These are phyloP conservation scores for Naumovozyma castellii DNA, from an alignment of 805 yeast species.

Conservation along the genomic window DNA sequence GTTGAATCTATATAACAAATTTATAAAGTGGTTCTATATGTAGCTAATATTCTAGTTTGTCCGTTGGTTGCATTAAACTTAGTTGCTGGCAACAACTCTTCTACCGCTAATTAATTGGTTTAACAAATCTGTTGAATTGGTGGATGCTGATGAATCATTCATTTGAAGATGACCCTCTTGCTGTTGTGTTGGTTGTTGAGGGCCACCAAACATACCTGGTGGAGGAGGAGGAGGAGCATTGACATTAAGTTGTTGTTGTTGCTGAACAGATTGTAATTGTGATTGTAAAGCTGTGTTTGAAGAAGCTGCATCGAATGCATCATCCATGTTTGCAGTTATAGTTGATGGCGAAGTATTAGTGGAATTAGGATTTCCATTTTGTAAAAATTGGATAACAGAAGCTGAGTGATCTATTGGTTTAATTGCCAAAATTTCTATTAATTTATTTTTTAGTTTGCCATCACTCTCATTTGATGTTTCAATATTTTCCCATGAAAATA, in stretches of 20 bases:
- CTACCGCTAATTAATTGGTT: conserved; percentile 81
- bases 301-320: conserved; percentile 1
- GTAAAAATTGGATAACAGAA: conserved; percentile 26
- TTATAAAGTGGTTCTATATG: neutral
- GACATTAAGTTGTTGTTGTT: conserved; percentile 28
- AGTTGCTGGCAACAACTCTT: conserved; percentile 29
- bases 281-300: conserved; percentile 15
- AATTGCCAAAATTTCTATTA: conserved; percentile 31
- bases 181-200: conserved; percentile 14
- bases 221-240: conserved; percentile 46
- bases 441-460: conserved; percentile 24
- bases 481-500: conserved; percentile 40
- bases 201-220: conserved; percentile 48
- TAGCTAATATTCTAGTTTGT: too few relatives aligned
- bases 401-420: conserved; percentile 28
- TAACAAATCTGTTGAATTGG: conserved; percentile 69
- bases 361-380: conserved; percentile 18
- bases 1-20: neutral
- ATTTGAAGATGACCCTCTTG: conserved; percentile 9
- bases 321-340: conserved; percentile 15
- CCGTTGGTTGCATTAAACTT: neutral
- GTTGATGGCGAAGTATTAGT: conserved; percentile 21
- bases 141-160: conserved; percentile 24
- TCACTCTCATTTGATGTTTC: conserved; percentile 29
- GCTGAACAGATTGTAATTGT: conserved; percentile 8